Evolutionary conservation across 441 rosid species (phyloP).

Genomic region (Euphorbia celastroides): DNA sequence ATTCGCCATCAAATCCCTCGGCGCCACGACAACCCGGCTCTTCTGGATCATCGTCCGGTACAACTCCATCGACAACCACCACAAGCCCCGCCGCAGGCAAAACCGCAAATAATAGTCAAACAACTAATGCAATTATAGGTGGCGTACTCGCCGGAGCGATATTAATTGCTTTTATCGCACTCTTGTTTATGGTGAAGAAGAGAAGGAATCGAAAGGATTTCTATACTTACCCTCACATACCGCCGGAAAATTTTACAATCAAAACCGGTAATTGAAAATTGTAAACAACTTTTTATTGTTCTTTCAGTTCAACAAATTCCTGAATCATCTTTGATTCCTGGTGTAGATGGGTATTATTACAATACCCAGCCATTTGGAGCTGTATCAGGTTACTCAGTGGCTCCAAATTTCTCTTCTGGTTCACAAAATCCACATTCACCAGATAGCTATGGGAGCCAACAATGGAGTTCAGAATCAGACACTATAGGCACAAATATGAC

Average conservation of each 20-base stretch:
- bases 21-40: constrained; percentile 3
- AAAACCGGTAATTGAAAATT: constrained; percentile 40
- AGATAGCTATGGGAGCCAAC: constrained; percentile 43
- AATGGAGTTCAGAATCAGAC: constrained; percentile 34
- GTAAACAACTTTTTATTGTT: no score
- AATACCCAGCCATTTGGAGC: constrained; percentile 28
- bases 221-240: constrained; percentile 34
- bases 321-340: not conserved
- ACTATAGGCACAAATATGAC: constrained; percentile 39
- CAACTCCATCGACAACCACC: constrained; percentile 15
- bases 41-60: constrained; percentile 3
- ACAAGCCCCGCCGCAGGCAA: constrained; percentile 7
- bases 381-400: constrained; percentile 25
- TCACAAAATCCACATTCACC: constrained; percentile 29
- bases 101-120: constrained; percentile 10
- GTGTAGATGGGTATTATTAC: constrained; percentile 44
- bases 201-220: constrained; percentile 33
- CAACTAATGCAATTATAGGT: constrained; percentile 23
- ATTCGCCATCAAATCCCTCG: not conserved
- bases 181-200: constrained; percentile 28
- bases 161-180: constrained; percentile 38
- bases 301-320: not conserved
- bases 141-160: constrained; percentile 32
- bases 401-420: constrained; percentile 28
- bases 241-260: constrained; percentile 35